Evolutionary conservation across 108 stramenopile genomes (phyloP).

Genomic region (Cyclostephanos invisitatus): DNA sequence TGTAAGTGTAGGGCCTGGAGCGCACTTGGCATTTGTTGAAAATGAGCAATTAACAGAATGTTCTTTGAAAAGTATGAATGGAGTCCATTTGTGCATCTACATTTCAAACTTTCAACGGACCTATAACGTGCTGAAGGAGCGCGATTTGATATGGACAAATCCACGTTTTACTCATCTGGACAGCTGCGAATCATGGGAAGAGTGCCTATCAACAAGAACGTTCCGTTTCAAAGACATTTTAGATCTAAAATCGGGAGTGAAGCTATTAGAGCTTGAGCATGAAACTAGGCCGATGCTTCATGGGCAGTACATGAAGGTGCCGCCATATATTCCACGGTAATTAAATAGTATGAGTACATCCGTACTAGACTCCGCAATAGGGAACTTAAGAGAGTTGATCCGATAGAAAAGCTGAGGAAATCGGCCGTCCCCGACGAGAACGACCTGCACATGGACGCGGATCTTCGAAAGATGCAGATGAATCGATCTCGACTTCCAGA

Average conservation of each 20-base stretch:
- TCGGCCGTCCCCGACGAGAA: no score
- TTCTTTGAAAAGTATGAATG: slow-evolving; percentile 35
- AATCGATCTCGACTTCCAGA: no score
- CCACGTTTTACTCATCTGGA: slow-evolving; percentile 57
- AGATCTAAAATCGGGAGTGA: slow-evolving; percentile 30
- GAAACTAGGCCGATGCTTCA: slow-evolving; percentile 51
- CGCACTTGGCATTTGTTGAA: slow-evolving; percentile 56
- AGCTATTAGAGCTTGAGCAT: slow-evolving; percentile 46
- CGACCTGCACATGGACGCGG: no score
- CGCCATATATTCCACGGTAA: slow-evolving; percentile 26
- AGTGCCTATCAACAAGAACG: slow-evolving; percentile 47
- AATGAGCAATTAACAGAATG: slow-evolving; percentile 8
- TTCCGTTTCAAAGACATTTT: slow-evolving; percentile 52
- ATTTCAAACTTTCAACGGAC: slow-evolving; percentile 30
- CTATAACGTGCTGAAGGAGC: slow-evolving; percentile 24
- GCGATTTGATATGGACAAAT: slow-evolving; percentile 52
- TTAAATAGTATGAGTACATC: neutral
- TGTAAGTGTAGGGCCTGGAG: slow-evolving; percentile 47
- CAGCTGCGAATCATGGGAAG: slow-evolving; percentile 63
- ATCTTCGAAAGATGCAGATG: no score
- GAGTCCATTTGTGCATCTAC: slow-evolving; percentile 51
- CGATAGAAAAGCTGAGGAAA: no score
- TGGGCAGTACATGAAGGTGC: slow-evolving; percentile 50
- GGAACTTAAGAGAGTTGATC: no score
- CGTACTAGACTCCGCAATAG: no score